These are phyloP conservation scores for Xylariaceae sp. DNA, from an alignment of 2,329 filamentous ascomycete genomes.

Conservation along the genomic window DNA sequence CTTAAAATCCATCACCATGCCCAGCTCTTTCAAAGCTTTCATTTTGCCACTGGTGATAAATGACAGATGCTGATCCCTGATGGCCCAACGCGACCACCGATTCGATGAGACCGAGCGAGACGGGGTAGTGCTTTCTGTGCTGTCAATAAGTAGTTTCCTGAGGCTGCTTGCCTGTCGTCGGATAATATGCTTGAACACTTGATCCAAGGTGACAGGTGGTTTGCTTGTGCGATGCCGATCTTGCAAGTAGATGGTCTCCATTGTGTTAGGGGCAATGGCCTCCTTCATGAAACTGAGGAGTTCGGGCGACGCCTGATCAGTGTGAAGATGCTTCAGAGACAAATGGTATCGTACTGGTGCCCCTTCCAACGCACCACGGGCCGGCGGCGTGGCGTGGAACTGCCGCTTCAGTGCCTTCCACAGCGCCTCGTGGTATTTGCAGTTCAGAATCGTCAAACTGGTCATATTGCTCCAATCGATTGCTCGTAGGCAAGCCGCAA, in stretches of 20 bases:
- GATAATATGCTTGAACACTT: conserved; percentile 65
- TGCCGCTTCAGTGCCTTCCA: conserved; percentile 67
- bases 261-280: conserved; percentile 68
- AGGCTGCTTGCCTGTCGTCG: conserved; percentile 66
- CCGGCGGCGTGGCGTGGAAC: conserved; percentile 44
- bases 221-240: conserved; percentile 49
- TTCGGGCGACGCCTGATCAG: conserved; percentile 63
- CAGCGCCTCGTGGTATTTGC: conserved; percentile 64
- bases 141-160: conserved; percentile 69
- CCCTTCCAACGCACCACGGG: conserved; percentile 30
- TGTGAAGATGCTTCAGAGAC: conserved; percentile 68
- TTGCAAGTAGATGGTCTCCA: conserved; percentile 76
- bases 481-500: conserved; percentile 62
- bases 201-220: conserved; percentile 57
- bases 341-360: conserved; percentile 52
- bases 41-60: conserved; percentile 76
- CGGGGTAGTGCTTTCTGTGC: conserved; percentile 48
- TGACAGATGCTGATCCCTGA: conserved; percentile 61
- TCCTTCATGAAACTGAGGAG: conserved; percentile 72
- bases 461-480: conserved; percentile 72
- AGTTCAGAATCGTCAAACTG: conserved; percentile 68
- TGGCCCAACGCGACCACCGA: conserved; percentile 65
- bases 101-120: conserved; percentile 31
- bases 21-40: conserved; percentile 64
- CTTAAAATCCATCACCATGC: conserved; percentile 65